phyloP scores from a whole-genome alignment of 169 alveolate species.

The Haemoproteus tartakovskyi region DNA sequence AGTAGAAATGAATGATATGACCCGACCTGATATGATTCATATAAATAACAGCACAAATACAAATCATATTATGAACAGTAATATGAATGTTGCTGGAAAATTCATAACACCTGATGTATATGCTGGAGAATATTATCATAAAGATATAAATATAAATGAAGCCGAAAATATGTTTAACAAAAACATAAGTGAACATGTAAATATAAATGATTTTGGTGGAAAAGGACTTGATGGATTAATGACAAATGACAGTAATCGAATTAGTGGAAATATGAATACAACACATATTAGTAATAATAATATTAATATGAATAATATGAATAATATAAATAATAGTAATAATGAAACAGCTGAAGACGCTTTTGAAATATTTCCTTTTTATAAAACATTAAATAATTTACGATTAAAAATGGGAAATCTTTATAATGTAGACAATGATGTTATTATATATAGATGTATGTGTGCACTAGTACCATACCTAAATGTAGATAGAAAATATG shows the following conservation, averaged over 20 bases:
- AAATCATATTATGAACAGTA: too few relatives aligned
- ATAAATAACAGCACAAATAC: too few relatives aligned
- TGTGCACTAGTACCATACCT: slow-evolving; percentile 50
- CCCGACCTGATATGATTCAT: too few relatives aligned
- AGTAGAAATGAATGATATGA: too few relatives aligned
- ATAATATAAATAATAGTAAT: neutral
- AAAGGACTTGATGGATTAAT: too few relatives aligned
- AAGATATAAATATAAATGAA: too few relatives aligned
- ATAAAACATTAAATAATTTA: slow-evolving; percentile 10
- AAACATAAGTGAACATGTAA: neutral
- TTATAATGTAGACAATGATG: slow-evolving; percentile 43
- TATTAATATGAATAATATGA: neutral
- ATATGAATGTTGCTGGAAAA: too few relatives aligned
- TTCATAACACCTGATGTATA: too few relatives aligned
- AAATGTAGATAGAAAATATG: slow-evolving; percentile 26
- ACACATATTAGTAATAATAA: slow-evolving; percentile 10
- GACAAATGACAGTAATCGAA: neutral
- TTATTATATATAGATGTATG: slow-evolving; percentile 58
- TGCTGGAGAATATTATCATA: too few relatives aligned
- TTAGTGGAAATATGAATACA: slow-evolving; percentile 49
- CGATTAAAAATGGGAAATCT: slow-evolving; percentile 14
- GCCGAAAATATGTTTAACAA: too few relatives aligned
- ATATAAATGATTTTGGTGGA: neutral
- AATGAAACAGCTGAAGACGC: slow-evolving; percentile 3
- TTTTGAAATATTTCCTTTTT: slow-evolving; percentile 41